Conservation (phyloP, 805 yeast genomes). For the Teunomyces gatunensis region DNA sequence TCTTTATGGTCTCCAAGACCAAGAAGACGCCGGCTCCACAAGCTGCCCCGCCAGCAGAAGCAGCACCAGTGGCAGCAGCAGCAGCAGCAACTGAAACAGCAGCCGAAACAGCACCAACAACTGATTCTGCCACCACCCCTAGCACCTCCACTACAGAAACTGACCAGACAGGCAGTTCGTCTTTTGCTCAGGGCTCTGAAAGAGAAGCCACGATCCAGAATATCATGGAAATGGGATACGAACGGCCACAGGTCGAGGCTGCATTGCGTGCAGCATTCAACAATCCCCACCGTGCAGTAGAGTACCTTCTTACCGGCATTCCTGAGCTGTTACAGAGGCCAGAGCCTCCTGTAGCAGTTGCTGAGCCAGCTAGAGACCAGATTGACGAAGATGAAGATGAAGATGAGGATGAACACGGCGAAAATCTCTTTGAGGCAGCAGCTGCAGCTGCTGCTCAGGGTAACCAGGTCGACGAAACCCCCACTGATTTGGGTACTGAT, state of each 20-base stretch:
- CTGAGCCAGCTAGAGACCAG: slow-evolving; percentile 17
- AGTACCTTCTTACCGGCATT: slow-evolving; percentile 84
- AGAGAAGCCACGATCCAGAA: slow-evolving; percentile 76
- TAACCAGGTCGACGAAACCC: slow-evolving; percentile 10
- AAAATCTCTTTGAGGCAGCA: slow-evolving; percentile 57
- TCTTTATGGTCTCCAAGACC: slow-evolving; percentile 76
- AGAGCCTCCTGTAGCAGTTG: slow-evolving; percentile 11
- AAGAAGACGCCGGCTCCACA: slow-evolving; percentile 30
- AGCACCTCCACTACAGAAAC: slow-evolving; percentile 21
- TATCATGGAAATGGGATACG: slow-evolving; percentile 96
- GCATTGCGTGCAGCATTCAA: slow-evolving; percentile 95
- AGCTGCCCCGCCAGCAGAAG: slow-evolving; percentile 20
- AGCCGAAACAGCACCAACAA: slow-evolving; percentile 11
- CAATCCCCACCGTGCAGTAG: slow-evolving; percentile 98
- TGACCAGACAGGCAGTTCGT: slow-evolving; percentile 31
- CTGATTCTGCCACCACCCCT: slow-evolving; percentile 17
- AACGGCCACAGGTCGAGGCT: slow-evolving; percentile 78
- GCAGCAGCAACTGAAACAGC: slow-evolving; percentile 16
- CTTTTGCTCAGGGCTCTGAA: slow-evolving; percentile 73
- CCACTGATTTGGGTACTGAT: slow-evolving; percentile 39
- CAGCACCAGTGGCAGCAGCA: slow-evolving; percentile 11
- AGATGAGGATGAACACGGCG: slow-evolving; percentile 30
- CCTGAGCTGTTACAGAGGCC: slow-evolving; percentile 59
- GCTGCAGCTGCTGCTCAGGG: slow-evolving; percentile 26
- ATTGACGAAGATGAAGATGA: slow-evolving; percentile 35